These are phyloP conservation scores for Sphagnum tenellum DNA, from an alignment of 225 moss, liverwort and hornwort species.

Conservation along the genomic window DNA sequence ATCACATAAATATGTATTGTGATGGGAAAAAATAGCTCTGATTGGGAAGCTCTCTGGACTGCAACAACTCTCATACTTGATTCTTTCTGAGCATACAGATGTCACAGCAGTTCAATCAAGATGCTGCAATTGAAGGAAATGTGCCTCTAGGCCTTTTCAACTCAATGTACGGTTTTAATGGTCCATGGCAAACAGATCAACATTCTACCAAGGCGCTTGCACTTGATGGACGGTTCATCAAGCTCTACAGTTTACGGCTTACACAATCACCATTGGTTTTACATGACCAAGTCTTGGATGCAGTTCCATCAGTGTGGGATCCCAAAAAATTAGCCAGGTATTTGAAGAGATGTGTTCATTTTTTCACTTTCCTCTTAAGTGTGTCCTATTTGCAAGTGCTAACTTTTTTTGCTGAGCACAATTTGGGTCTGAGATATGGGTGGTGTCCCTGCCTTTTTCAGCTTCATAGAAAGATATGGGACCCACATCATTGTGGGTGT, in stretches of 20 bases:
- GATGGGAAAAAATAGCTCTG: no score
- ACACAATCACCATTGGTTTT: conserved; percentile 61
- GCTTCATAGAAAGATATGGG: conserved; percentile 82
- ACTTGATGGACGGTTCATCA: conserved; percentile 85
- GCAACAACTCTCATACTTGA: no score
- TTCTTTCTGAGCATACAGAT: conserved; percentile 15
- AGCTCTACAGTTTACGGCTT: conserved; percentile 68
- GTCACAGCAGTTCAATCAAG: conserved; percentile 81
- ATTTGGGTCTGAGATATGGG: background rate
- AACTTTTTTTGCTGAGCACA: no score
- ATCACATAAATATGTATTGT: no score
- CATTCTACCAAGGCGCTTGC: conserved; percentile 62
- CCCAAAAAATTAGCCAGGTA: conserved; percentile 78
- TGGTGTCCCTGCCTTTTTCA: conserved; percentile 15
- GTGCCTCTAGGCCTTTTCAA: conserved; percentile 86
- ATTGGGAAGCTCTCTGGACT: no score
- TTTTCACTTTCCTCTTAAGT: no score
- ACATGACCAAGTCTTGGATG: conserved; percentile 61
- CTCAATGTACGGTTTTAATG: conserved; percentile 72
- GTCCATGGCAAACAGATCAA: conserved; percentile 77
- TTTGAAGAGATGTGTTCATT: background rate
- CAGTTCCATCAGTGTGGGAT: conserved; percentile 74
- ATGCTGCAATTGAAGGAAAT: conserved; percentile 56
- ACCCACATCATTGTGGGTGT: conserved; percentile 74
- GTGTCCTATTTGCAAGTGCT: no score